A percentile compares a stretch with the other conserved stretches of the same genome.
phyloP scores from a whole-genome alignment of 257 asterid genomes.

The Solanum bukasovii region DNA sequence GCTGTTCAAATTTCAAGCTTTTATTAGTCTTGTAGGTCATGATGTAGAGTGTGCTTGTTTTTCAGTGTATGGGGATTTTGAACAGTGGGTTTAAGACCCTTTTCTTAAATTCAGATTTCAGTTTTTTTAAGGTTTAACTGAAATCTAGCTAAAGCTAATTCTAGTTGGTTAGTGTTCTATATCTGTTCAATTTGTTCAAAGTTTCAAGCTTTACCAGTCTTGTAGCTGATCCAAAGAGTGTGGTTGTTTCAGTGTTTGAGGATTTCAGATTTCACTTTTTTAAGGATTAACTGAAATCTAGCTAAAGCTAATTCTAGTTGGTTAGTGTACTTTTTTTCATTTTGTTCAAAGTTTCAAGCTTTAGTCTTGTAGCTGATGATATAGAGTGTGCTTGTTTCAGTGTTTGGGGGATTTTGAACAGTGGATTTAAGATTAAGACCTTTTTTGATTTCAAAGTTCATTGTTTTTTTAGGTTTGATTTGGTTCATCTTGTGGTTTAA shows the following conservation, averaged over 20 bases:
- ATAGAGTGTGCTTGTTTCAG: neutral
- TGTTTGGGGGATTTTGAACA: neutral
- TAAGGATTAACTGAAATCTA: neutral
- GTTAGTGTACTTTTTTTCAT: neutral
- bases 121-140: neutral
- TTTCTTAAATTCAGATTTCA: neutral
- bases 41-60: neutral
- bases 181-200: neutral
- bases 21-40: neutral
- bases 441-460: neutral
- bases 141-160: neutral
- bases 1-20: neutral
- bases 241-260: neutral
- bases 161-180: neutral
- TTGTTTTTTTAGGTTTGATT: neutral
- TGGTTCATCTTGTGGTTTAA: neutral
- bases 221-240: neutral
- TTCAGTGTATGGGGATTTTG: neutral
- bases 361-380: neutral
- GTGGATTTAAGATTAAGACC: neutral
- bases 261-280: neutral
- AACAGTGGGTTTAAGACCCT: neutral
- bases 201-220: neutral
- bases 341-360: neutral
- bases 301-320: neutral